Conservation (phyloP, 257 asterid genomes). For the Salvia hispanica region DNA sequence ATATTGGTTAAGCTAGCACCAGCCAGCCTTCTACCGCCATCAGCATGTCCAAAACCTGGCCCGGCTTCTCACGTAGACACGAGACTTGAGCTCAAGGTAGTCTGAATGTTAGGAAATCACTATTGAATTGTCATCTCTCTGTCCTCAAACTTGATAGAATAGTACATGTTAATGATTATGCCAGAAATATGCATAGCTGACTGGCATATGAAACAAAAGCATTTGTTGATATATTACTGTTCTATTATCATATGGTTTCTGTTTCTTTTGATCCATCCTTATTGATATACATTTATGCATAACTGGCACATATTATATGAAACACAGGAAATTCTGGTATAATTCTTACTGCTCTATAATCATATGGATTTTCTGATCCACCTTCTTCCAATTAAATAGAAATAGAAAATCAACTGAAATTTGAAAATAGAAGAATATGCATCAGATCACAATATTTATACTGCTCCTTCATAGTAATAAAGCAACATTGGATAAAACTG, state of each 20-base stretch:
- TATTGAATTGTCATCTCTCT: conserved; percentile 25
- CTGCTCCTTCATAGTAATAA: neutral
- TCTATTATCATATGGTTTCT: too few species aligned
- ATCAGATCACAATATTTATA: neutral
- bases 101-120: conserved; percentile 17
- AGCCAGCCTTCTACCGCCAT: neutral
- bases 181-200: too few species aligned
- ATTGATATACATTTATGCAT: too few species aligned
- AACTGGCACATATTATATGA: too few species aligned
- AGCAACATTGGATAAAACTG: neutral
- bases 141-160: conserved; percentile 16
- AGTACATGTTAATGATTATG: too few species aligned
- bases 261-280: too few species aligned
- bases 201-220: too few species aligned
- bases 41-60: neutral
- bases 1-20: too few species aligned
- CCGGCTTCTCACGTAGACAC: conserved; percentile 17
- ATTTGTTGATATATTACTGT: too few species aligned
- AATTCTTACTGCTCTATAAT: conserved; percentile 3
- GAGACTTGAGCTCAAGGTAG: conserved; percentile 17
- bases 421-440: conserved; percentile 9
- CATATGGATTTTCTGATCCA: neutral
- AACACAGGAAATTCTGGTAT: conserved; percentile 22
- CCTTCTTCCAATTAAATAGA: neutral
- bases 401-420: too few species aligned